Conservation (phyloP, 2,329 filamentous ascomycete species). For the Uncinocarpus reesii region DNA sequence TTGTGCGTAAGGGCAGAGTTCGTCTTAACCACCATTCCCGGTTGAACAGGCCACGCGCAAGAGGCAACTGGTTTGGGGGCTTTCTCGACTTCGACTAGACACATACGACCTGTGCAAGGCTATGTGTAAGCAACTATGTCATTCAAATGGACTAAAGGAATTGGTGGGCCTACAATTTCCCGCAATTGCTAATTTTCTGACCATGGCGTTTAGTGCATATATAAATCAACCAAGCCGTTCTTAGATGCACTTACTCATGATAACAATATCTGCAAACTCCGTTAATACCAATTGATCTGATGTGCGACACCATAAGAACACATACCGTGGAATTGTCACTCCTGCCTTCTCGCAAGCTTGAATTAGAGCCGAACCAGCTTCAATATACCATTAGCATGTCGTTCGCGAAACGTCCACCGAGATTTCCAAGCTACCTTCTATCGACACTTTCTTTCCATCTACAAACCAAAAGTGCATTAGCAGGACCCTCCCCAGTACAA, state of each 20-base stretch:
- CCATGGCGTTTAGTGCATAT: slow-evolving; percentile 1
- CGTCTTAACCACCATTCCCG: slow-evolving; percentile 98
- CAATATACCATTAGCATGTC: slow-evolving; percentile 21
- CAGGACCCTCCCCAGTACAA: slow-evolving; percentile 44
- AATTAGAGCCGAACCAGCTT: slow-evolving; percentile 92
- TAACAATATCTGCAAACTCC: slow-evolving; percentile 71
- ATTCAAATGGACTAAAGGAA: neutral
- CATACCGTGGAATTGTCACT: slow-evolving; percentile 71
- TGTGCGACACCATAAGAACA: slow-evolving; percentile 12
- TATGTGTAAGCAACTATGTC: slow-evolving; percentile 1
- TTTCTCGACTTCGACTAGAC: slow-evolving; percentile 92
- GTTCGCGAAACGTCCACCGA: slow-evolving; percentile 22
- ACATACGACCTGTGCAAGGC: slow-evolving; percentile 61
- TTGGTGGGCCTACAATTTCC: slow-evolving; percentile 61
- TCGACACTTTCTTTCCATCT: slow-evolving; percentile 97
- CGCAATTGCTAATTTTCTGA: slow-evolving; percentile 92
- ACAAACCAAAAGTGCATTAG: slow-evolving; percentile 27
- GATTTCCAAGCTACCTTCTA: slow-evolving; percentile 61
- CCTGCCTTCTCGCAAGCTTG: slow-evolving; percentile 99
- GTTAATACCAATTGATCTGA: slow-evolving; percentile 26
- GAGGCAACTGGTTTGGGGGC: slow-evolving; percentile 96
- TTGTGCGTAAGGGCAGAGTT: slow-evolving; percentile 95
- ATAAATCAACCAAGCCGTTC: neutral
- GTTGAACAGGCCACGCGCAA: slow-evolving; percentile 96
- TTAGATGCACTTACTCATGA: slow-evolving; percentile 62